A percentile compares a stretch with the other conserved stretches of the same genome.
Evolutionary conservation across 2,329 filamentous ascomycete genomes (phyloP).

Genomic region (Bipolaris bicolor): DNA sequence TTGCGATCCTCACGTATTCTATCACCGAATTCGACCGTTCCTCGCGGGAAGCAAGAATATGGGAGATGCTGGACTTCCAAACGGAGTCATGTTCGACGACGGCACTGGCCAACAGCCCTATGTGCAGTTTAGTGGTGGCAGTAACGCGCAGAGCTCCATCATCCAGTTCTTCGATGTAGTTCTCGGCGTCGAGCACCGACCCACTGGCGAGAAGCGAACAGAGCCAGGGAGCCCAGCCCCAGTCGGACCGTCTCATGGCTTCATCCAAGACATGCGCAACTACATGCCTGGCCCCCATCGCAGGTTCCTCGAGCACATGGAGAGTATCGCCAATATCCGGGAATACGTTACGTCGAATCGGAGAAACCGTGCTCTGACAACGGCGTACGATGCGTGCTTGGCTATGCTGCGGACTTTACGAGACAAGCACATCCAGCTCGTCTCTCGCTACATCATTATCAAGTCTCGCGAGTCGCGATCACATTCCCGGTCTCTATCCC

Average conservation of each 20-base stretch:
- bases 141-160: slow-evolving; percentile 94
- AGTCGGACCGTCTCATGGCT: slow-evolving; percentile 73
- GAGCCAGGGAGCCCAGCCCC: slow-evolving; percentile 51
- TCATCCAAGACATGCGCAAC: slow-evolving; percentile 93
- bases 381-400: slow-evolving; percentile 90
- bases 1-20: slow-evolving; percentile 94
- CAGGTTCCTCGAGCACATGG: slow-evolving; percentile 83
- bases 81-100: slow-evolving; percentile 86
- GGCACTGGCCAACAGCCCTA: slow-evolving; percentile 71
- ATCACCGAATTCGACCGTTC: slow-evolving; percentile 93
- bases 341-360: slow-evolving; percentile 73
- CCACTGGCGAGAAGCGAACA: slow-evolving; percentile 74
- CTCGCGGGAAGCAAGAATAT: slow-evolving; percentile 97
- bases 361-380: slow-evolving; percentile 68
- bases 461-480: slow-evolving; percentile 78
- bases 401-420: slow-evolving; percentile 78
- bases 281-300: slow-evolving; percentile 97
- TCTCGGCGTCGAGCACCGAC: slow-evolving; percentile 86
- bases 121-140: slow-evolving; percentile 88
- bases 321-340: slow-evolving; percentile 82
- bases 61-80: slow-evolving; percentile 87
- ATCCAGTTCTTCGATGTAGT: slow-evolving; percentile 98
- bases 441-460: slow-evolving; percentile 92
- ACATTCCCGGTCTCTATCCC: slow-evolving; percentile 65
- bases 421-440: slow-evolving; percentile 95